These are phyloP conservation scores for Talaromyces stipitatus DNA, from an alignment of 495 filamentous ascomycete genomes.

Conservation along the genomic window DNA sequence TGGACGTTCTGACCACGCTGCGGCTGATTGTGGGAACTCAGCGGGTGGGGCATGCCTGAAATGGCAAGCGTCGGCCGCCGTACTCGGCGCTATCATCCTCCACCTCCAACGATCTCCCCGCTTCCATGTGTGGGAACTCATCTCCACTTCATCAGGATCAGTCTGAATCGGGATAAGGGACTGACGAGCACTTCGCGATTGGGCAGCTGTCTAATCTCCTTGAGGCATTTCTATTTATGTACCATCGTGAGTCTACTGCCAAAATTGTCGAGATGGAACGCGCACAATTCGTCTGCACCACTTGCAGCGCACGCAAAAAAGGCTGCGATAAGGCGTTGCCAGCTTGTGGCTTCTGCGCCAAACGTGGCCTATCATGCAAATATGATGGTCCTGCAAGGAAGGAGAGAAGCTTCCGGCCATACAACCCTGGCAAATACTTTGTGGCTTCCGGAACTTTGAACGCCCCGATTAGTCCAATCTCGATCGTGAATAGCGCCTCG, in stretches of 20 bases:
- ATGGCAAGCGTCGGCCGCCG: background rate
- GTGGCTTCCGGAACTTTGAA: slow-evolving; percentile 6
- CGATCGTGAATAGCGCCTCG: background rate
- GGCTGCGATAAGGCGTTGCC: slow-evolving; percentile 28
- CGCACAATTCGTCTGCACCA: background rate
- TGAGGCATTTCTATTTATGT: background rate
- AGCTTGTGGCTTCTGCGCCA: slow-evolving; percentile 24
- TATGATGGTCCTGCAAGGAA: slow-evolving; percentile 13
- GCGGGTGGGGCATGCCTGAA: background rate
- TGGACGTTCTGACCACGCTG: background rate
- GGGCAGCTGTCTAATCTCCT: background rate
- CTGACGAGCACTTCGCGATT: background rate
- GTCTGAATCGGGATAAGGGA: background rate
- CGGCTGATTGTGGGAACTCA: background rate
- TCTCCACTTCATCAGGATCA: background rate
- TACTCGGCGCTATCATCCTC: background rate
- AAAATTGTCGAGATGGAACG: background rate
- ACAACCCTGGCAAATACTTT: slow-evolving; percentile 12
- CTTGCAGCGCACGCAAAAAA: slow-evolving; percentile 30
- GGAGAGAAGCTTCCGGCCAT: background rate
- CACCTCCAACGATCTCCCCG: background rate
- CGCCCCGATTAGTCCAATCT: background rate
- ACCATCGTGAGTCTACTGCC: background rate
- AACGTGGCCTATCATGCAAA: slow-evolving; percentile 1
- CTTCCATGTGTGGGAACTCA: background rate